phyloP scores from a whole-genome alignment of 192 early-diverging fungal species.

The Dissophora globulifera region DNA sequence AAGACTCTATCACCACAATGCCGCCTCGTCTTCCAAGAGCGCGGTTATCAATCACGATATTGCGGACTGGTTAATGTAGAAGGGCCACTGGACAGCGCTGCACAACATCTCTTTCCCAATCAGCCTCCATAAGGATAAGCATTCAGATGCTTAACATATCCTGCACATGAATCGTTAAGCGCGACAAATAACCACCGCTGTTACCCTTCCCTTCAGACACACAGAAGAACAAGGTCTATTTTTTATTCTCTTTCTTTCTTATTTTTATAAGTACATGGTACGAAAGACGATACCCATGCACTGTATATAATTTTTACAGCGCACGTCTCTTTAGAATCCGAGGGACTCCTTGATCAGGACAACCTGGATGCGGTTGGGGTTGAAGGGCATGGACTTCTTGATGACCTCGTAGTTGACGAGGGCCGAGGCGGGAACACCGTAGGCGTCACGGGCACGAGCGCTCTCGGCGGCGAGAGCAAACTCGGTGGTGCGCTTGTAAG shows the following conservation, averaged over 20 bases:
- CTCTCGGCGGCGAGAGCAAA: constrained; percentile 36
- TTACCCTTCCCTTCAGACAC: neutral
- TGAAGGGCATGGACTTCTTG: constrained; percentile 23
- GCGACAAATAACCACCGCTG: too few relatives aligned
- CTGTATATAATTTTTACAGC: neutral
- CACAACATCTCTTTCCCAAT: too few relatives aligned
- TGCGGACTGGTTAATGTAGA: too few relatives aligned
- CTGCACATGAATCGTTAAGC: too few relatives aligned
- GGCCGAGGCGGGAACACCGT: constrained; percentile 36
- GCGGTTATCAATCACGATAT: too few relatives aligned
- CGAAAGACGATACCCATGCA: neutral
- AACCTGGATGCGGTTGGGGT: constrained; percentile 46
- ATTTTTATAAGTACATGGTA: neutral
- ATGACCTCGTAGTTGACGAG: constrained; percentile 38
- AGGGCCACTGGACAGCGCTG: too few relatives aligned
- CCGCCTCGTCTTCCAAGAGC: too few relatives aligned
- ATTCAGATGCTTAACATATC: too few relatives aligned
- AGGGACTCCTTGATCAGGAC: constrained; percentile 40
- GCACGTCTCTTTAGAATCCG: constrained; percentile 22
- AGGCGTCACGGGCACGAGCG: constrained; percentile 48
- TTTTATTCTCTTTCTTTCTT: neutral
- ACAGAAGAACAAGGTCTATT: neutral
- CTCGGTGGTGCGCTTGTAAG: constrained; percentile 35
- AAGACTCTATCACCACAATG: too few relatives aligned
- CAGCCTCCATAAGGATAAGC: too few relatives aligned